Evolutionary conservation across 75 land plant species (phyloP).

Genomic region (Isoetes taiwanensis): DNA sequence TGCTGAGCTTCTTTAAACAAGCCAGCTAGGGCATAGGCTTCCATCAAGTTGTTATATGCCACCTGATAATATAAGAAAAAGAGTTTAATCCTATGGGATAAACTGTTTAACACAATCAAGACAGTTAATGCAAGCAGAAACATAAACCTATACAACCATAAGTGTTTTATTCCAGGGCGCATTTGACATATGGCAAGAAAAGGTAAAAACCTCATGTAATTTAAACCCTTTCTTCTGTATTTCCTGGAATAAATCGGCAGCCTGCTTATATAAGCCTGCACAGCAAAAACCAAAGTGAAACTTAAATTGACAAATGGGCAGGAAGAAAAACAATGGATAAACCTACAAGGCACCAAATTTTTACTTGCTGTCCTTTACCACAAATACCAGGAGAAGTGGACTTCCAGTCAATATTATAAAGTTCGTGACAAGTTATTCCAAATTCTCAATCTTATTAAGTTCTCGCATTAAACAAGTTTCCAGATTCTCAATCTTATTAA

Average conservation of each 20-base stretch:
- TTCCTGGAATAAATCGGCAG: constrained; percentile 38
- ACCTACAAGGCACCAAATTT: no score
- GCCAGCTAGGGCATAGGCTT: constrained; percentile 52
- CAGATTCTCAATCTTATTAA: not conserved
- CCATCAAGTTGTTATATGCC: constrained; percentile 53
- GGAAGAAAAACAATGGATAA: no score
- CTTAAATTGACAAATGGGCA: no score
- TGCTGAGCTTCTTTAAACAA: constrained; percentile 36
- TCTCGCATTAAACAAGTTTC: no score
- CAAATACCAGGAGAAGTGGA: no score
- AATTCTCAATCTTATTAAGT: no score
- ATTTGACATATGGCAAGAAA: not conserved
- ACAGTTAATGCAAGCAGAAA: not conserved
- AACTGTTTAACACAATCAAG: not conserved
- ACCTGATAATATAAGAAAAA: constrained; percentile 31
- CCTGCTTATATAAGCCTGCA: constrained; percentile 43
- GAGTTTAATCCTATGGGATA: not conserved
- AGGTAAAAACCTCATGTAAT: constrained; percentile 40
- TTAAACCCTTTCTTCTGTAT: constrained; percentile 58
- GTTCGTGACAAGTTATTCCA: no score
- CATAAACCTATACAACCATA: not conserved
- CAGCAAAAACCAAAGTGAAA: no score
- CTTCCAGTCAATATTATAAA: no score
- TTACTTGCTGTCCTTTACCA: no score
- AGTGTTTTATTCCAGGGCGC: not conserved